Evolutionary conservation across 768 basidiomycete species (phyloP).

Genomic region (Scleroderma citrinum): DNA sequence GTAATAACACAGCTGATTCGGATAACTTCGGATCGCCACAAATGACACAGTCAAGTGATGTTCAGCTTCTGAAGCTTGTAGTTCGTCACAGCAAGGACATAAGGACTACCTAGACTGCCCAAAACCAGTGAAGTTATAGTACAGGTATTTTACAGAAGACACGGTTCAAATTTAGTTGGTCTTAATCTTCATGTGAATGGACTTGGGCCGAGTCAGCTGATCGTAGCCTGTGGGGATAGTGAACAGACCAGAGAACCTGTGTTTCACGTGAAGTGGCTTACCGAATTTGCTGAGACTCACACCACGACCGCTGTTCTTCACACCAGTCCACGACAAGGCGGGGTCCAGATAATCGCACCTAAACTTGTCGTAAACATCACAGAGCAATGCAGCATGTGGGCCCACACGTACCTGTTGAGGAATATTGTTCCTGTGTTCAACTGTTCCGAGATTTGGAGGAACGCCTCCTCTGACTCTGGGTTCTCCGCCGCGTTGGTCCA

Average conservation of each 20-base stretch:
- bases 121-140: too few species aligned
- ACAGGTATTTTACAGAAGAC: too few species aligned
- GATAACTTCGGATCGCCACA: too few species aligned
- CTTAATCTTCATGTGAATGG: constrained; percentile 77
- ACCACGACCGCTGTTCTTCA: constrained; percentile 90
- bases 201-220: constrained; percentile 77
- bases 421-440: constrained; percentile 91
- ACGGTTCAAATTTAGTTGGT: constrained; percentile 26
- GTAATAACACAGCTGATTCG: too few species aligned
- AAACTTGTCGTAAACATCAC: neutral
- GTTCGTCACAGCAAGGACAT: too few species aligned
- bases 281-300: constrained; percentile 88
- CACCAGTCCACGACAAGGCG: constrained; percentile 89
- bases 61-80: too few species aligned
- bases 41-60: too few species aligned
- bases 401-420: constrained; percentile 59
- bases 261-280: constrained; percentile 27
- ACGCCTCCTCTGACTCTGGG: constrained; percentile 58
- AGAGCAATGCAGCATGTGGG: too few species aligned
- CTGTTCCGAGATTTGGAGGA: constrained; percentile 56
- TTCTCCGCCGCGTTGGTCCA: constrained; percentile 77
- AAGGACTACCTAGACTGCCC: too few species aligned
- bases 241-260: neutral
- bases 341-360: constrained; percentile 91
- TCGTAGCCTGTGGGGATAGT: constrained; percentile 59